Percentiles rank a stretch among this genome's conserved stretches.
Conservation (phyloP, 495 filamentous ascomycete species). For the Podospora conica region DNA sequence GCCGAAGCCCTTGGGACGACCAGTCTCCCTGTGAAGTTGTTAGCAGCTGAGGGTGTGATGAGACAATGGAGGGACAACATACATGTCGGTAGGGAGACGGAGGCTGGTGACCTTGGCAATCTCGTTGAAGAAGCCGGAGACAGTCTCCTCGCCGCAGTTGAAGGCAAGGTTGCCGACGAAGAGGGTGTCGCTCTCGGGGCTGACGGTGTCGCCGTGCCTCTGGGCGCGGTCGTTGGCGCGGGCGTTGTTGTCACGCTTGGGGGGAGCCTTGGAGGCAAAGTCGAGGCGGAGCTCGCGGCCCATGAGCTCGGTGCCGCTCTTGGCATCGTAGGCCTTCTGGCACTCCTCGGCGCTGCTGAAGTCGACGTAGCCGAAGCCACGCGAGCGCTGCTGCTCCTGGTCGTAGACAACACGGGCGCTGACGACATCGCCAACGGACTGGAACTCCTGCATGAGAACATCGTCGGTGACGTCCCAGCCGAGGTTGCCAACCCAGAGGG, state of each 20-base stretch:
- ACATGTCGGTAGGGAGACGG: conserved; percentile 82
- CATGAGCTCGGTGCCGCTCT: conserved; percentile 75
- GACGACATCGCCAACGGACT: conserved; percentile 70
- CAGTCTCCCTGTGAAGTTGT: conserved; percentile 57
- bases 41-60: conserved; percentile 26
- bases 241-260: conserved; percentile 45
- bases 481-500: conserved; percentile 86
- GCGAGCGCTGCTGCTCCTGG: conserved; percentile 73
- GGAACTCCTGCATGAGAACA: conserved; percentile 80
- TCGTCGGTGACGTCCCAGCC: conserved; percentile 95
- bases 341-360: conserved; percentile 65
- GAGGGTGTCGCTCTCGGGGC: conserved; percentile 76
- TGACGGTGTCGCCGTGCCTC: conserved; percentile 68
- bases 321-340: conserved; percentile 69
- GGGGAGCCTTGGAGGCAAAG: conserved; percentile 67
- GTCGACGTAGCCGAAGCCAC: conserved; percentile 96
- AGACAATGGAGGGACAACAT: conserved; percentile 23
- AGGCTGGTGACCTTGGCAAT: conserved; percentile 67
- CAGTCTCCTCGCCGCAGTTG: conserved; percentile 67
- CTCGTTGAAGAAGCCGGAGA: conserved; percentile 69
- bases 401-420: conserved; percentile 79
- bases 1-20: conserved; percentile 88
- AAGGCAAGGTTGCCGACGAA: conserved; percentile 93
- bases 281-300: conserved; percentile 85
- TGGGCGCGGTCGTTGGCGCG: conserved; percentile 63